Evolutionary conservation across 73 alveolate species (phyloP).

Genomic region (Stentor coeruleus): DNA sequence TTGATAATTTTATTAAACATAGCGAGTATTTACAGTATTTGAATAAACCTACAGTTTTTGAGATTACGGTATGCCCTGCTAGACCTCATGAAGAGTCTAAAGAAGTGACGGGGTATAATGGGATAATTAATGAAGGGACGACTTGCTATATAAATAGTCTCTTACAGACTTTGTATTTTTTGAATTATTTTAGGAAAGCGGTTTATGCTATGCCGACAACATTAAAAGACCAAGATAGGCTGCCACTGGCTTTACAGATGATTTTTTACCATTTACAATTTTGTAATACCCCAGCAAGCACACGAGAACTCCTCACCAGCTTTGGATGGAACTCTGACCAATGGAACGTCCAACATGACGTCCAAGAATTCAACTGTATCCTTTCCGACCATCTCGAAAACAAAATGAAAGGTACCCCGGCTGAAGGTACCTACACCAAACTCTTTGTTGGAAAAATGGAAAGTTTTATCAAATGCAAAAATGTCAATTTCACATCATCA

Average conservation of each 20-base stretch:
- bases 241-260: conserved; percentile 74
- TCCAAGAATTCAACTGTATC: conserved; percentile 72
- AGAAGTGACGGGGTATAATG: conserved; percentile 44
- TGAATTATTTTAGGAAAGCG: conserved; percentile 72
- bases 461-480: conserved; percentile 57
- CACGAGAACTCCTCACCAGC: conserved; percentile 59
- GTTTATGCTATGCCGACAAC: conserved; percentile 68
- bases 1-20: neutral
- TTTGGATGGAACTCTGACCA: conserved; percentile 58
- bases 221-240: conserved; percentile 63
- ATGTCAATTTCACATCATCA: conserved; percentile 65
- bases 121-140: conserved; percentile 84
- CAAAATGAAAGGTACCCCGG: conserved; percentile 64
- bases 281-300: conserved; percentile 36
- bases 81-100: neutral
- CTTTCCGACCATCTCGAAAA: conserved; percentile 81
- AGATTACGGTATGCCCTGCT: neutral
- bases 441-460: conserved; percentile 70
- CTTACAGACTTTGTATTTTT: conserved; percentile 71
- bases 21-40: neutral
- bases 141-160: conserved; percentile 86
- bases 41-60: neutral
- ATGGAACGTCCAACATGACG: conserved; percentile 79
- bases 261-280: conserved; percentile 68
- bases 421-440: conserved; percentile 58